These are phyloP conservation scores for Endothia cerciana DNA, from an alignment of 2,329 filamentous ascomycete genomes.

Conservation along the genomic window DNA sequence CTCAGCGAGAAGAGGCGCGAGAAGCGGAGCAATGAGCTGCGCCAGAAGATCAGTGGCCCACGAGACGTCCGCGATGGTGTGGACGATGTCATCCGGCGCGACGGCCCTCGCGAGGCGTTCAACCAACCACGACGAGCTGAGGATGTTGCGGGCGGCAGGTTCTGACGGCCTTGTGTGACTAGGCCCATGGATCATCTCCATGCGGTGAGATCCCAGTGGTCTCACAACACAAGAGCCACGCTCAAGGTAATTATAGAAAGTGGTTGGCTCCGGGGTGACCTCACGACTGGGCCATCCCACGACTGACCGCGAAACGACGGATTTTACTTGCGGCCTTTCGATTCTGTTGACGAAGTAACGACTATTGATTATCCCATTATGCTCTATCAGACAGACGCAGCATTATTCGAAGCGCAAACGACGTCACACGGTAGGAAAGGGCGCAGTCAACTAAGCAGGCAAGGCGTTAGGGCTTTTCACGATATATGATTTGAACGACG, in stretches of 20 bases:
- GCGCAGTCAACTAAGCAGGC: background rate
- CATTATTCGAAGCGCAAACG: background rate
- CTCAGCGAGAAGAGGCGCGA: constrained; percentile 63
- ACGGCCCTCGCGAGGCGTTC: constrained; percentile 42
- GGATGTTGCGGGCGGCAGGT: constrained; percentile 6
- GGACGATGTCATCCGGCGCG: constrained; percentile 57
- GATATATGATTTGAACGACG: constrained; percentile 16
- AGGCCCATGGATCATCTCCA: background rate
- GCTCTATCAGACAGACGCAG: background rate
- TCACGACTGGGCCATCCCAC: background rate
- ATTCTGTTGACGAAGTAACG: background rate
- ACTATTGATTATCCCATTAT: background rate
- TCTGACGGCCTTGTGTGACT: background rate
- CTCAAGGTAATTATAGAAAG: background rate
- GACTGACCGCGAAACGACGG: background rate
- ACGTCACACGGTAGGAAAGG: background rate
- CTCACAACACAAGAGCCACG: background rate
- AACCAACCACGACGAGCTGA: constrained; percentile 30
- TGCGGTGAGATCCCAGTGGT: background rate
- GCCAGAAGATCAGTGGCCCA: constrained; percentile 64
- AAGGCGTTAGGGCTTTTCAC: constrained; percentile 6
- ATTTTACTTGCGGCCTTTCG: background rate
- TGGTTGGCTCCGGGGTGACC: background rate
- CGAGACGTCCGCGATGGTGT: constrained; percentile 62
- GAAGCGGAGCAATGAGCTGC: constrained; percentile 61